Base-by-base conservation (phyloP, 345 rosid genomes). In the Rubroshorea leprosula region DNA sequence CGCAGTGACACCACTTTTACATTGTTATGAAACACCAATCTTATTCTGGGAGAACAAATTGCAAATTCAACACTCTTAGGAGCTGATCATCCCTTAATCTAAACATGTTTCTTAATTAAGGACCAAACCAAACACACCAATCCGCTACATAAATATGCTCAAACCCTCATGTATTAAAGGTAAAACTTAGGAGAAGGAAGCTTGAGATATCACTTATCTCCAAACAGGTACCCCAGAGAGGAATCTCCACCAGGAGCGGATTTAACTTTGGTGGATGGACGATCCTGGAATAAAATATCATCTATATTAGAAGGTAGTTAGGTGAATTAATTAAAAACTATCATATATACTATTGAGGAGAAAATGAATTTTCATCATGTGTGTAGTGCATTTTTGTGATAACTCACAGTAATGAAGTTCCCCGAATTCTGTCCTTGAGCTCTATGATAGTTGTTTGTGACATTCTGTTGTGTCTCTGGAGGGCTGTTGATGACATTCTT, bases 381-480 rank as follows among this genome's bases (percentile, higher is more conserved):
- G 5, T 17, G 39, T 3, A 44, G 2, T 35, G 35, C 35, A 29
- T 0, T 10, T 44, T 9, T 15, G 10, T 8, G 17, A 49, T 50
- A 38, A 50, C 64, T 61, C 38, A 61, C 56, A 5, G 64, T 61
- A 12, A 61, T 50, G 56, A 61, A 61, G 49, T 61, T 61, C 17
- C 64, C 64, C 3, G 64, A 23, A 9, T 61, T 61, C 64, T 61
- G 64, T 23, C 64, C 64, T 61, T 61, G 22, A 38, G 64, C 48
- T 22, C 64, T 61, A 38, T 61, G 64, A 14, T 61, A 22, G 55
- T 49, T 50, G 56, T 4, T 61, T 54, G 43, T 18, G 64, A 16
- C 41, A 49, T 61, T 50, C 55, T 60, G 7, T 27, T 31, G 46
- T 4, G 48, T 49, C 63, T 35, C 48, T 49, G 55, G 17, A 38